These are phyloP conservation scores for Saturnispora saitoi DNA, from an alignment of 805 yeast species.

Conservation along the genomic window DNA sequence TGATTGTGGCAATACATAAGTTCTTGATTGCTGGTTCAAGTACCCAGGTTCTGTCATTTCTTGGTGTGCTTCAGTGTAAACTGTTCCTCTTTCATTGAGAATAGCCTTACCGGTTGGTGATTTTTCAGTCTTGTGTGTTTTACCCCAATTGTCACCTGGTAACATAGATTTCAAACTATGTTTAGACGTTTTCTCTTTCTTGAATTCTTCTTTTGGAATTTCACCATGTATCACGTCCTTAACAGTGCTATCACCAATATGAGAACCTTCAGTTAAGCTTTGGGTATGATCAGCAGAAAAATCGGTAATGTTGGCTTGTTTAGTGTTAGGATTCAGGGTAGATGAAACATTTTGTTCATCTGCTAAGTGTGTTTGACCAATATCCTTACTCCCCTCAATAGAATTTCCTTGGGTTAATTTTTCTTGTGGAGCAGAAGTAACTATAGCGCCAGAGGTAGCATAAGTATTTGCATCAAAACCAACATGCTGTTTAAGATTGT, in stretches of 20 bases:
- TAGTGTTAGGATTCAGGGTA: neutral
- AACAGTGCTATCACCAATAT: constrained; percentile 1
- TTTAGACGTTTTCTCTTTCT: neutral
- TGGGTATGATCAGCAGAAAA: neutral
- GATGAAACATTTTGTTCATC: no score
- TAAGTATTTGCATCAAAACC: neutral
- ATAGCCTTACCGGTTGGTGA: neutral
- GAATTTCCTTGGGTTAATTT: neutral
- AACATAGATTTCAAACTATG: neutral
- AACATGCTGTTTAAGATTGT: neutral
- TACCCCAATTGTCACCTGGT: neutral
- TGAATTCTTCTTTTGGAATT: neutral
- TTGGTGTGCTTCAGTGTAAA: constrained; percentile 5
- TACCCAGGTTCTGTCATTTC: constrained; percentile 1
- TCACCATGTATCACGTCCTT: neutral
- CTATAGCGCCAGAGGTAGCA: neutral
- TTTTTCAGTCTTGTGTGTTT: neutral
- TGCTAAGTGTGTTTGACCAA: neutral
- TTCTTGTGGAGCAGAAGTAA: neutral
- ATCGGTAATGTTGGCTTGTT: neutral
- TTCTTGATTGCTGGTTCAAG: neutral
- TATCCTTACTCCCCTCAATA: neutral
- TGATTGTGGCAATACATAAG: neutral
- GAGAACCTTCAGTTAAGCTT: neutral
- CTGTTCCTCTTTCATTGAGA: constrained; percentile 6